Evolutionary conservation across 805 yeast species (phyloP).

Genomic region (Kluyveromyces wickerhamii): DNA sequence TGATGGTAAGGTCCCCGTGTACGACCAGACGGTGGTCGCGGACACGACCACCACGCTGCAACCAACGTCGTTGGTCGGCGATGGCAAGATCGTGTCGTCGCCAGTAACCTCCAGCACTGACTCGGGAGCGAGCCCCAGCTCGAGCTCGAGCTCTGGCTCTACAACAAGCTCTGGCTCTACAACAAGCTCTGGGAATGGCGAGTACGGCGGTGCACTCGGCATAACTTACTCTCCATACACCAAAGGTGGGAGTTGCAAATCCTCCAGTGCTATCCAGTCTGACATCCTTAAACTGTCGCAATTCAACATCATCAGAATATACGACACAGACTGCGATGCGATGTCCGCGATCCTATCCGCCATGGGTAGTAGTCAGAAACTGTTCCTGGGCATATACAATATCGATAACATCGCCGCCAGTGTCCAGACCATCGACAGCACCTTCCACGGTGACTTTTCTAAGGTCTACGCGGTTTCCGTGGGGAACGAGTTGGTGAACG

Average conservation of each 20-base stretch:
- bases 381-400: slow-evolving; percentile 62
- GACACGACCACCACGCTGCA: neutral
- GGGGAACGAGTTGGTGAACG: slow-evolving; percentile 73
- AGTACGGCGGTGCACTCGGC: slow-evolving; percentile 8
- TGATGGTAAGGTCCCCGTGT: neutral
- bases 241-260: slow-evolving; percentile 55
- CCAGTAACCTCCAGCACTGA: slow-evolving; percentile 8
- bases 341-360: slow-evolving; percentile 54
- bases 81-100: neutral
- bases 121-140: slow-evolving; percentile 12
- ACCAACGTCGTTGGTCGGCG: neutral
- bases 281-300: slow-evolving; percentile 49
- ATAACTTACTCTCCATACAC: slow-evolving; percentile 58
- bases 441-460: slow-evolving; percentile 39
- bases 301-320: slow-evolving; percentile 53
- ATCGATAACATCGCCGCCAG: slow-evolving; percentile 53
- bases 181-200: slow-evolving; percentile 47
- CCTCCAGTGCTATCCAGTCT: slow-evolving; percentile 36
- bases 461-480: slow-evolving; percentile 40
- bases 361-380: slow-evolving; percentile 59
- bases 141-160: slow-evolving; percentile 18
- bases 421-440: slow-evolving; percentile 42
- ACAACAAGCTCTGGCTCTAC: slow-evolving; percentile 17
- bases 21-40: neutral
- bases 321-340: slow-evolving; percentile 73